Base-by-base conservation (phyloP, 805 yeast species). In the Wickerhamiella australiensis region DNA sequence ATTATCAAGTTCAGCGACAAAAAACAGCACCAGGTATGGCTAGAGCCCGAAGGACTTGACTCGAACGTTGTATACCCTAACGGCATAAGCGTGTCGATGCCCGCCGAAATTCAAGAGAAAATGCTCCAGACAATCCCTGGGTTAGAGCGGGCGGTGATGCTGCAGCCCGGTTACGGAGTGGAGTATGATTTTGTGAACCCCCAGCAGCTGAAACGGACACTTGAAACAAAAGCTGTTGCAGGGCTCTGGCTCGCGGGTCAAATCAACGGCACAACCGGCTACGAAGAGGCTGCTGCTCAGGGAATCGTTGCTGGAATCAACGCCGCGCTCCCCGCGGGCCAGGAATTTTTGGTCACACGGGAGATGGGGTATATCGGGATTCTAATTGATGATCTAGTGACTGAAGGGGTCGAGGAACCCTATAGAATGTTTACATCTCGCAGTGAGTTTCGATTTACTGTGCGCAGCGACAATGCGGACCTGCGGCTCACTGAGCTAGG, bases 141-240 rank as follows among this genome's bases (percentile, higher is more conserved):
- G 0, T 74, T 94, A 46, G 95, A 85, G 58, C 78, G 84, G 55
- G 96, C 83, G 0, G 70, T 67, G n/a, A 85, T 92, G 84, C 62
- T 82, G 11, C 96, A 88, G 61, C 96, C 96, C 0, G 99, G 96
- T 0, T 92, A 92, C 62, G 99, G 99, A n/a, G 98, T 92, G 1
- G 98, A 92, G 65, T 92, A 92, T 62, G 98, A 92, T 61, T 92
- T 85, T 62, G 81, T 92, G 25, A 96, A 92, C 60, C 98, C 99
- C 2, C 73, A 95, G 55, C 95, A 88, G 60, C 70, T 92, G 50
- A 72, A 73, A 49, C 74, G 71, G 42, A 83, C 94, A 0, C 65
- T 92, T 43, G 95, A 90, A 60, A 85, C 97, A 0, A 87, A 85
- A 58, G 64, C 75, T 3, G 78, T 92, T 2, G 66, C 72, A 9